Evolutionary conservation across 257 asterid species (phyloP).

Genomic region (Ocimum tenuiflorum): DNA sequence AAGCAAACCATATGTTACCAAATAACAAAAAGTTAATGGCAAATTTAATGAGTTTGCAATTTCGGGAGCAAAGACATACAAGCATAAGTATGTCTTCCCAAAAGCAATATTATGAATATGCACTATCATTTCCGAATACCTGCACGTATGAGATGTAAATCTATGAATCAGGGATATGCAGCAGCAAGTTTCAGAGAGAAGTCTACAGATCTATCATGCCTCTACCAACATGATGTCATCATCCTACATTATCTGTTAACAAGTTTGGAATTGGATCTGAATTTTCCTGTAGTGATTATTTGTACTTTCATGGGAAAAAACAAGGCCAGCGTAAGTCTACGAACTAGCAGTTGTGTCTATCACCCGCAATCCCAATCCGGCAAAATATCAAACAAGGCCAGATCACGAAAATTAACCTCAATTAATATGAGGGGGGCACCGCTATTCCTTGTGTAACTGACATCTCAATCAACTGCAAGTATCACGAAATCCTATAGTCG

Average conservation of each 20-base stretch:
- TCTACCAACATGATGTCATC: neutral
- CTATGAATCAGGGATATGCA: neutral
- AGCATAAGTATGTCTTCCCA: neutral
- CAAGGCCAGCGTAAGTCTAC: neutral
- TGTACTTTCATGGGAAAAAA: neutral
- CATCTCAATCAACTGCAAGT: too few species aligned
- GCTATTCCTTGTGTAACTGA: too few species aligned
- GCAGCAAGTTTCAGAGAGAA: neutral
- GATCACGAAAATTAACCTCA: too few species aligned
- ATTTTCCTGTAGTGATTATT: neutral
- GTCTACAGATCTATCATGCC: neutral
- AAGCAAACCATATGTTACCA: neutral
- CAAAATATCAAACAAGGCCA: neutral
- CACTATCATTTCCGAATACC: too few species aligned
- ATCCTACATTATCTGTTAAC: neutral
- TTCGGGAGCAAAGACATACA: neutral
- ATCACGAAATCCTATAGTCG: too few species aligned
- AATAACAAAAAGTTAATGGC: neutral
- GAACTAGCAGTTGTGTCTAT: too few species aligned
- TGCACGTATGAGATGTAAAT: too few species aligned
- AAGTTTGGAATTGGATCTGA: neutral
- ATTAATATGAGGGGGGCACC: too few species aligned
- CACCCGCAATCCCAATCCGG: too few species aligned
- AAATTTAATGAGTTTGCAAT: neutral
- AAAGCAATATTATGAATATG: too few species aligned